Base-by-base conservation (phyloP, 2,329 filamentous ascomycete genomes). In the Parascedosporium putredinis region DNA sequence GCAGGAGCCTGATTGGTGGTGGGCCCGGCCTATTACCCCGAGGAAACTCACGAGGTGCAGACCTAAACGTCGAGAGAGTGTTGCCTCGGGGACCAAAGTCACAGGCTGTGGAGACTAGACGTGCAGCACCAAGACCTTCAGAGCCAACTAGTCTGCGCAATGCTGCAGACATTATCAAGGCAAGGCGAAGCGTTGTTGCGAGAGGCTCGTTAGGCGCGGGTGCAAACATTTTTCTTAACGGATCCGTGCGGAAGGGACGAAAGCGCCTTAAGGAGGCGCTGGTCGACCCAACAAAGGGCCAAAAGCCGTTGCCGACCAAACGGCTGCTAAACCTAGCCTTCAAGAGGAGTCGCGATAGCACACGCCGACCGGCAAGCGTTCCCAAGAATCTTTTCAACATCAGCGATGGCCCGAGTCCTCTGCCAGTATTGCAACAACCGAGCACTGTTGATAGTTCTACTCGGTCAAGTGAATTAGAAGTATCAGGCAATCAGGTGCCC, bases 221-320 rank as follows among this genome's bases (percentile, higher is more conserved):
- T 45, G 48, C 27, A 24, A 50, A 50, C 42, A 50, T 50, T 14
- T 50, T 50, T 29, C 22, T 31, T 3, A 34, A 25, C 8, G 48
- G 48, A 12, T 38, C 22, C 51, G 59, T 55, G 23, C 60, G 56
- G 25, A 72, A 67, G 53, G 56, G 57, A 18, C 63, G 68, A 12
- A 40, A 50, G 2, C 65, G 55, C 10, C 58, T 78, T 3, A 57
- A 55, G 12, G 65, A 72, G 3, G 61, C 50, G 7, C 69, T 71
- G 51, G 58, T 58, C 12, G 69, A 79, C 57, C 55, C 67, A 7
- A 64, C 55, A 2, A 73, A 65, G 52, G 54, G 59, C 1, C 65
- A 67, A 1, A 72, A 67, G 43, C 52, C 68, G 8, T 73, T 77
- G 38, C 59, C 50, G 2, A 69, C 60, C 4, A 55, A 62, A 49